Evolutionary conservation across 2,329 filamentous ascomycete species (phyloP).

Genomic region (Fusarium tuaranense): DNA sequence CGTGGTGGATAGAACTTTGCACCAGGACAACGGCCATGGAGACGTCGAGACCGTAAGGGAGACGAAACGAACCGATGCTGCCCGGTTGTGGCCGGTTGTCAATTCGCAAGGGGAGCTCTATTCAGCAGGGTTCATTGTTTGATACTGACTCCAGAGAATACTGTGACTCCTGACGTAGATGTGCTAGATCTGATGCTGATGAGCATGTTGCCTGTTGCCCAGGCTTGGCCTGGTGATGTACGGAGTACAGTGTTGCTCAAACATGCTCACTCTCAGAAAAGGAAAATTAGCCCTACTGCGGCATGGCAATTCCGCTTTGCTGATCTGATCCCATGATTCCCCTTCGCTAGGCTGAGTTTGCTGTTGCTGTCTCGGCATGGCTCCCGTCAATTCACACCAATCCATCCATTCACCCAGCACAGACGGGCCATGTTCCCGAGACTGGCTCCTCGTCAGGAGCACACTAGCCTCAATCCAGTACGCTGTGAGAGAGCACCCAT

Average conservation of each 20-base stretch:
- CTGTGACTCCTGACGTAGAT: neutral
- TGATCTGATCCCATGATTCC: constrained; percentile 9
- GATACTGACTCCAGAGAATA: neutral
- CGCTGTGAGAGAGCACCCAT: neutral
- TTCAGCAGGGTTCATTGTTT: neutral
- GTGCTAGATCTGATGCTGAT: constrained; percentile 9
- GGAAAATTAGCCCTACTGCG: constrained; percentile 1
- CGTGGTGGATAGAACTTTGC: constrained; percentile 24
- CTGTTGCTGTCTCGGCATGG: constrained; percentile 30
- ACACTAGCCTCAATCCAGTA: constrained; percentile 23
- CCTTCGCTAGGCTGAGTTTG: neutral
- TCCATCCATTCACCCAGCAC: constrained; percentile 11
- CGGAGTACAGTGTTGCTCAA: neutral
- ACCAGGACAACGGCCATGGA: constrained; percentile 16
- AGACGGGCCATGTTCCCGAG: constrained; percentile 28
- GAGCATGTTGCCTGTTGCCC: neutral
- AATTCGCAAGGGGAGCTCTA: neutral
- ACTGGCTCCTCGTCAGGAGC: constrained; percentile 15
- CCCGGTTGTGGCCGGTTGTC: constrained; percentile 28
- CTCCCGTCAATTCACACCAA: constrained; percentile 26
- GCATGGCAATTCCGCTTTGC: constrained; percentile 2
- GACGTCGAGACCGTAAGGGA: constrained; percentile 11
- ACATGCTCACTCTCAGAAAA: neutral
- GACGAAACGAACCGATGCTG: constrained; percentile 33
- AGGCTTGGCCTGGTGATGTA: neutral